phyloP scores from a whole-genome alignment of 2,329 filamentous ascomycete genomes.

The Aspergillus quadricinctus region DNA sequence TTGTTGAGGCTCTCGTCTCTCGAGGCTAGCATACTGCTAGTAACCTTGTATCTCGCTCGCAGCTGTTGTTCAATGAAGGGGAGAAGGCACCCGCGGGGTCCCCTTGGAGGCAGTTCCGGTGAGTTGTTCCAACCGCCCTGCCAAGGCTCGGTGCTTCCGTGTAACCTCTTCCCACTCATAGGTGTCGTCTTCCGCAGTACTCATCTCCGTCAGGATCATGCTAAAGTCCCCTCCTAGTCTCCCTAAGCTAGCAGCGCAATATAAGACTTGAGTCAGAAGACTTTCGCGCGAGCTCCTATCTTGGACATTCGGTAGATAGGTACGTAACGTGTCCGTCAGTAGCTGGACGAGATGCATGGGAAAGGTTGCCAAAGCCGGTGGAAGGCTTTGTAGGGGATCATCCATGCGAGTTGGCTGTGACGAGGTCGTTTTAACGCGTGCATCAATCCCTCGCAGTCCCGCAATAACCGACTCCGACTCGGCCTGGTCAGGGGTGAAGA shows the following conservation, averaged over 20 bases:
- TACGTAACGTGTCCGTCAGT: constrained; percentile 68
- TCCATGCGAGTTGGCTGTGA: constrained; percentile 19
- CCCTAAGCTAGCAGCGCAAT: constrained; percentile 86
- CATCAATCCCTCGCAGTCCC: constrained; percentile 24
- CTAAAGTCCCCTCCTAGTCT: constrained; percentile 90
- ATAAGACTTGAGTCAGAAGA: constrained; percentile 84
- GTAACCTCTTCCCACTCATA: constrained; percentile 81
- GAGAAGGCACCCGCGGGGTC: constrained; percentile 14
- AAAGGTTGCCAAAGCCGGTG: constrained; percentile 76
- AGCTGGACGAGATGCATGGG: constrained; percentile 77
- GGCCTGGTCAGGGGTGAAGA: constrained; percentile 63
- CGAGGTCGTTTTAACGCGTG: constrained; percentile 21
- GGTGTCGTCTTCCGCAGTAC: constrained; percentile 34
- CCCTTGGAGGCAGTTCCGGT: constrained; percentile 24
- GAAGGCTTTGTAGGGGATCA: constrained; percentile 51
- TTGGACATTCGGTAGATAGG: constrained; percentile 75
- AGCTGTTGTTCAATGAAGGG: neutral
- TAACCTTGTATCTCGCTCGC: neutral
- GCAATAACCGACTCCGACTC: constrained; percentile 28
- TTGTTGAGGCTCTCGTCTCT: neutral
- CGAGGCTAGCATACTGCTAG: neutral
- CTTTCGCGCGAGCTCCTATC: constrained; percentile 80
- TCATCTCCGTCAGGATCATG: constrained; percentile 68
- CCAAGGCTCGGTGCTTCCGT: constrained; percentile 79
- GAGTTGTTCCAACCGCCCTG: constrained; percentile 56